Percentiles rank a stretch among this genome's conserved stretches.
Conservation (phyloP, 2,329 filamentous ascomycete genomes). For the Fusarium pseudograminearum region DNA sequence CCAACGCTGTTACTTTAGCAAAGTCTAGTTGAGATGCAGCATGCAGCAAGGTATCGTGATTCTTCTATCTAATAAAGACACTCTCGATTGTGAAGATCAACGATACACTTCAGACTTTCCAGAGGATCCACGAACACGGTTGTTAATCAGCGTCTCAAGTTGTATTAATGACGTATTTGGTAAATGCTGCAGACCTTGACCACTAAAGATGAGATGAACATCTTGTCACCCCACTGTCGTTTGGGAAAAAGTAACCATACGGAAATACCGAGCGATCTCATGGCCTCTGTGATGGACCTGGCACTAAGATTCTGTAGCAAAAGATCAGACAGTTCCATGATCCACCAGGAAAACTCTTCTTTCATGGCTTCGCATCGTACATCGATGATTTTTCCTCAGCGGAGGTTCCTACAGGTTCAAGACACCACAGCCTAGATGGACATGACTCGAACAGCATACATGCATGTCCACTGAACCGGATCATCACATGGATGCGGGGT, state of each 20-base stretch:
- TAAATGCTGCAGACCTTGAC: neutral
- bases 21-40: neutral
- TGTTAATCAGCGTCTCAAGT: neutral
- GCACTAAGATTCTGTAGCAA: neutral
- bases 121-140: neutral
- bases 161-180: conserved; percentile 5
- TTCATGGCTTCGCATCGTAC: neutral
- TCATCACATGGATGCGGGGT: conserved; percentile 1
- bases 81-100: neutral
- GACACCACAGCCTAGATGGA: neutral
- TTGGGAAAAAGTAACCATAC: neutral
- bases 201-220: conserved; percentile 2
- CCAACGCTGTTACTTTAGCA: too few relatives aligned
- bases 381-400: neutral
- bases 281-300: neutral
- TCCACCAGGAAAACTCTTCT: neutral
- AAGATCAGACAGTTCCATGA: neutral
- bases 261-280: neutral
- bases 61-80: neutral
- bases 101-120: neutral
- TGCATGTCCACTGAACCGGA: neutral
- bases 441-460: conserved; percentile 28
- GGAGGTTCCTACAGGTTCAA: conserved; percentile 7
- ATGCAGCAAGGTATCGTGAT: neutral
- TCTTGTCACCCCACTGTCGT: conserved; percentile 13